These are phyloP conservation scores for Linaria vulgaris DNA, from an alignment of 257 asterid genomes.

Conservation along the genomic window DNA sequence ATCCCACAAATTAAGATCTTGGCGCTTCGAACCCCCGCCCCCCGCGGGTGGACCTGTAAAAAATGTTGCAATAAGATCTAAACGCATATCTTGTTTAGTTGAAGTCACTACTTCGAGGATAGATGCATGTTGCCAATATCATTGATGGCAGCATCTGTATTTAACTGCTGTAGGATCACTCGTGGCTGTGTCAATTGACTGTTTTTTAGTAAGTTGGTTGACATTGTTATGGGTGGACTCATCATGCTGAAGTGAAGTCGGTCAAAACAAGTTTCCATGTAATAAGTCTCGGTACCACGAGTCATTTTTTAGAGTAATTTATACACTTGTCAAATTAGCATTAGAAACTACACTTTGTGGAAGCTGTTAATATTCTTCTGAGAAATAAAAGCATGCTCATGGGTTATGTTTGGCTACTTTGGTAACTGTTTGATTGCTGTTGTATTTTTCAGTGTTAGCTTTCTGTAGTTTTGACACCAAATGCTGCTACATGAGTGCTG, in stretches of 20 bases:
- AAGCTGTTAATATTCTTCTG: neutral
- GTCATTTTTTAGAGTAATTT: slow-evolving; percentile 7
- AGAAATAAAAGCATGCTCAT: slow-evolving; percentile 20
- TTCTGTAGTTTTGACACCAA: slow-evolving; percentile 11
- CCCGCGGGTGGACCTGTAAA: neutral
- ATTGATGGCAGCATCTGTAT: slow-evolving; percentile 11
- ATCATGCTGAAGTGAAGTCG: slow-evolving; percentile 4
- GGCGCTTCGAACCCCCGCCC: too few species aligned
- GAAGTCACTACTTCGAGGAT: neutral
- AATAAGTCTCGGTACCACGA: neutral
- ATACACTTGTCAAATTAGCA: slow-evolving; percentile 6
- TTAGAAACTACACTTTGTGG: slow-evolving; percentile 3
- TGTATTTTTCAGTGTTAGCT: slow-evolving; percentile 6
- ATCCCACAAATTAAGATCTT: too few species aligned
- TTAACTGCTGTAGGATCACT: too few species aligned
- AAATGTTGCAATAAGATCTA: slow-evolving; percentile 7
- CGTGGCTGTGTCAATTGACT: neutral
- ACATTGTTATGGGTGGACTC: slow-evolving; percentile 9
- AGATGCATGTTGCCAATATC: slow-evolving; percentile 5
- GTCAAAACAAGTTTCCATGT: slow-evolving; percentile 9
- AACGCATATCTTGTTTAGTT: slow-evolving; percentile 4
- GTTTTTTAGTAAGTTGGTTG: neutral
- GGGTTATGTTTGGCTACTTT: slow-evolving; percentile 16
- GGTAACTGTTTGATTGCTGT: slow-evolving; percentile 9
- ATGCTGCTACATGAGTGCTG: slow-evolving; percentile 12